These are phyloP conservation scores for Capsella rubella DNA, from an alignment of 441 rosid species.

Conservation along the genomic window DNA sequence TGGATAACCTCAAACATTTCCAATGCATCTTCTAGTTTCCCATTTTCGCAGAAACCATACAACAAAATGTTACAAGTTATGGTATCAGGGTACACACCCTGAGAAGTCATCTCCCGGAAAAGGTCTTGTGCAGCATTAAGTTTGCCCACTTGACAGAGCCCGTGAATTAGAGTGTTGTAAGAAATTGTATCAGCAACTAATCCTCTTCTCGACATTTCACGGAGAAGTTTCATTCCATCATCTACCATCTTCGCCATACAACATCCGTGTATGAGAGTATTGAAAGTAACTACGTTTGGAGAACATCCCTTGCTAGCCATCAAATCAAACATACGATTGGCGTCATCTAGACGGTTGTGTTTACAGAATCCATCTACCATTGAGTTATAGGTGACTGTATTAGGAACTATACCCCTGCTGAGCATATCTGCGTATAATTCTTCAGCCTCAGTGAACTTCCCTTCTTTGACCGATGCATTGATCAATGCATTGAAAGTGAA, in stretches of 20 bases:
- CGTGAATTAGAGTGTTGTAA: background rate
- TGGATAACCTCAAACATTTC: background rate
- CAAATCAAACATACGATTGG: background rate
- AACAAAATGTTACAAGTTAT: background rate
- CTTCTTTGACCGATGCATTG: background rate
- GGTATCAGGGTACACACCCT: background rate
- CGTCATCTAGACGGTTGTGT: background rate
- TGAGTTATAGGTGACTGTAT: background rate
- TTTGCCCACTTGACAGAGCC: background rate
- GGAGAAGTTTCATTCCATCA: background rate
- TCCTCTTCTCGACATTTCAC: background rate
- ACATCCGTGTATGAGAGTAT: background rate
- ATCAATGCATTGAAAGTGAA: background rate
- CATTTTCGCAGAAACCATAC: background rate
- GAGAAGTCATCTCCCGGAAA: background rate
- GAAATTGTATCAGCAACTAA: background rate
- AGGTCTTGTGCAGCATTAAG: background rate
- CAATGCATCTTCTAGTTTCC: background rate
- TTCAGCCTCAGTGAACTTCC: background rate
- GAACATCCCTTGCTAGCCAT: background rate
- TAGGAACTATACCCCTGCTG: background rate
- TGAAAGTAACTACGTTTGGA: background rate
- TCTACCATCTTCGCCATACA: background rate
- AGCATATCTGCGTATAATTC: background rate
- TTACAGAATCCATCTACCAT: background rate